Evolutionary conservation across 2,329 filamentous ascomycete species (phyloP).

Genomic region (Aspergillus floridensis): DNA sequence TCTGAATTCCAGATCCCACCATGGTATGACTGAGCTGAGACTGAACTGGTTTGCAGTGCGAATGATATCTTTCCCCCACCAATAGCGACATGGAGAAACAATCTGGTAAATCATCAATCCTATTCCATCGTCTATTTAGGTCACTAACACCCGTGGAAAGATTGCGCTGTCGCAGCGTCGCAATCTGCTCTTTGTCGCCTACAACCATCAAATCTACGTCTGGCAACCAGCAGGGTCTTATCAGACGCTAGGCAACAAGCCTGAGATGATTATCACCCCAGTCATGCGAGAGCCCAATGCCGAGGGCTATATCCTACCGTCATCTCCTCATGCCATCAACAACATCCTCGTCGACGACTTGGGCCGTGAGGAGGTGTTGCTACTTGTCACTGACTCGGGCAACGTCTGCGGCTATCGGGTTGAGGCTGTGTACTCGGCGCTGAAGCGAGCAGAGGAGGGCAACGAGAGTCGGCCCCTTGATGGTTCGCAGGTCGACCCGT

Average conservation of each 20-base stretch:
- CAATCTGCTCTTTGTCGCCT: conserved; percentile 49
- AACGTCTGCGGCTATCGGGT: conserved; percentile 72
- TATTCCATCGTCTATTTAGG: not conserved
- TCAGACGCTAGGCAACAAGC: conserved; percentile 38
- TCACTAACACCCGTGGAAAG: conserved; percentile 19
- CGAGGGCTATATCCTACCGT: conserved; percentile 54
- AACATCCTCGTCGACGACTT: conserved; percentile 67
- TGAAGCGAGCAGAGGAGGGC: conserved; percentile 35
- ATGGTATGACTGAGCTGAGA: not conserved
- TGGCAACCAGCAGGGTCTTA: conserved; percentile 44
- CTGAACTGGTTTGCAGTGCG: conserved; percentile 23
- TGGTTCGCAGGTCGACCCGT: conserved; percentile 44
- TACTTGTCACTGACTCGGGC: conserved; percentile 70
- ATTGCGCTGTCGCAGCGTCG: conserved; percentile 47
- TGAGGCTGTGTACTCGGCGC: conserved; percentile 47
- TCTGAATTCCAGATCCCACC: not conserved
- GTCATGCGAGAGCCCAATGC: conserved; percentile 41
- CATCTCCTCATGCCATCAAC: conserved; percentile 63
- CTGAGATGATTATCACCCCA: conserved; percentile 44
- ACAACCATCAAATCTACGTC: conserved; percentile 41
- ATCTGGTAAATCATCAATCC: conserved; percentile 32
- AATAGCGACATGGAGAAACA: conserved; percentile 43
- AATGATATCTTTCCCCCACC: conserved; percentile 30
- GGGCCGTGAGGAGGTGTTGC: conserved; percentile 66
- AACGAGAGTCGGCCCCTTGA: conserved; percentile 28